Evolutionary conservation across 192 early-diverging fungal genomes (phyloP), one percentile per base, ranked within the genome.

Genomic region (Thoreauomyces humboldtii): DNA sequence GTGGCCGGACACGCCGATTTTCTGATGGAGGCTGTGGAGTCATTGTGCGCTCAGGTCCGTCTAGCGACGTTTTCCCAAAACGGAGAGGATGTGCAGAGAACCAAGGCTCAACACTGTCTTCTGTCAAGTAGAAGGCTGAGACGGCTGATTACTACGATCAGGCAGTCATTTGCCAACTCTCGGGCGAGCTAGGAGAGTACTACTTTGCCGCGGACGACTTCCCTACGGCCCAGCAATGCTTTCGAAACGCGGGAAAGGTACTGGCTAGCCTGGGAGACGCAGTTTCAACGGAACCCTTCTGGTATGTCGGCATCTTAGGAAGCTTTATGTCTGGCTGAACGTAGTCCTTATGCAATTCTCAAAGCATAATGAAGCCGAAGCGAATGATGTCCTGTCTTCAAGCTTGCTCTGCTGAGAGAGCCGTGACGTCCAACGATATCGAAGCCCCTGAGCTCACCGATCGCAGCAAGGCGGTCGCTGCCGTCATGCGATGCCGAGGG

Each of bases 141-240:
- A n/a, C n/a, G n/a, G n/a, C n/a, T n/a, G 44, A 46, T 24, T 3
- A 46, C 25, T 46, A 29, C 55, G 55, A 57, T n/a, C 25, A 21
- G 2, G 55, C 55, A 1, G 55, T 57, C 34, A 37, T 37, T 22
- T 57, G 55, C 55, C 55, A 57, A 27, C 19, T 57, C 2, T 57
- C 55, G 14, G 14, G 15, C 9, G 55, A 57, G 25, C 34, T 37
- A 3, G 55, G 32, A 15, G 55, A 34, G 27, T 57, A 57, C 34
- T 37, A 37, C 27, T 57, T 57, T 37, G 32, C 17, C 34, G 11
- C 34, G 33, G 55, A 57, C 34, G 35, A 57, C 17, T 36, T 57
- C 14, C 34, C 14, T 6, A 17, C 35, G 2, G 55, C 55, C 17
- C 34, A 36, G 34, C 27, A 14, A 22, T 34, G 22, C n/a, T 57